Evolutionary conservation across 345 rosid species (phyloP).

Genomic region (Camelina neglecta): DNA sequence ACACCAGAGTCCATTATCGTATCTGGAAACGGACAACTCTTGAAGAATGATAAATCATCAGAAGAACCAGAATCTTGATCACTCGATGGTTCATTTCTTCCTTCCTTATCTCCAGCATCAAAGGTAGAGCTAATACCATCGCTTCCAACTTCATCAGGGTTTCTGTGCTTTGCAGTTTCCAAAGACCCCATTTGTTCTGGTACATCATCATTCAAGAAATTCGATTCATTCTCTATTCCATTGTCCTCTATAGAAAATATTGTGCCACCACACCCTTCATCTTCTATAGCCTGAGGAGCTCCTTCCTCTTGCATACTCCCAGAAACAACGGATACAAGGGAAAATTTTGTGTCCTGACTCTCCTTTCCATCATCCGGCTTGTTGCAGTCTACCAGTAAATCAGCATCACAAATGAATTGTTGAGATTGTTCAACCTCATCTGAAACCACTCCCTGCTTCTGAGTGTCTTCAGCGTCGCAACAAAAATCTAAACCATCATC

Average conservation of each 20-base stretch:
- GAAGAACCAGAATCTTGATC: conserved; percentile 25
- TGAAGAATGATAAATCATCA: conserved; percentile 31
- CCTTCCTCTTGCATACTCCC: conserved; percentile 27
- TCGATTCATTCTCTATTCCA: conserved; percentile 23
- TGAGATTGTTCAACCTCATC: conserved; percentile 13
- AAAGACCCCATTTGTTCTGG: conserved; percentile 15
- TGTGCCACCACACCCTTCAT: conserved; percentile 27
- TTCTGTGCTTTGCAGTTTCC: conserved; percentile 12
- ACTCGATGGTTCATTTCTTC: conserved; percentile 18
- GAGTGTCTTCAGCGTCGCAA: conserved; percentile 18
- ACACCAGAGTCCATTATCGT: conserved; percentile 20
- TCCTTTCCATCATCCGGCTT: conserved; percentile 29
- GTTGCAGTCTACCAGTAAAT: conserved; percentile 27
- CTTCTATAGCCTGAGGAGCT: conserved; percentile 11
- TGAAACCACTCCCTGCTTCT: conserved; percentile 27
- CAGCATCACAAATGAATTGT: background rate
- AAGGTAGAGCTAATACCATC: conserved; percentile 28
- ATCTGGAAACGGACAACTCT: conserved; percentile 34
- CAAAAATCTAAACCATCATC: conserved; percentile 27
- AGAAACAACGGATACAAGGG: background rate
- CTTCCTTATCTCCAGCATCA: conserved; percentile 37
- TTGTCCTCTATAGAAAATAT: background rate
- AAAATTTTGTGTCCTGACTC: conserved; percentile 6
- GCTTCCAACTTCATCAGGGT: conserved; percentile 15
- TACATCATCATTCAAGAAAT: conserved; percentile 30